Base-by-base conservation (phyloP, 768 basidiomycete species). In the Favolaschia claudopus region DNA sequence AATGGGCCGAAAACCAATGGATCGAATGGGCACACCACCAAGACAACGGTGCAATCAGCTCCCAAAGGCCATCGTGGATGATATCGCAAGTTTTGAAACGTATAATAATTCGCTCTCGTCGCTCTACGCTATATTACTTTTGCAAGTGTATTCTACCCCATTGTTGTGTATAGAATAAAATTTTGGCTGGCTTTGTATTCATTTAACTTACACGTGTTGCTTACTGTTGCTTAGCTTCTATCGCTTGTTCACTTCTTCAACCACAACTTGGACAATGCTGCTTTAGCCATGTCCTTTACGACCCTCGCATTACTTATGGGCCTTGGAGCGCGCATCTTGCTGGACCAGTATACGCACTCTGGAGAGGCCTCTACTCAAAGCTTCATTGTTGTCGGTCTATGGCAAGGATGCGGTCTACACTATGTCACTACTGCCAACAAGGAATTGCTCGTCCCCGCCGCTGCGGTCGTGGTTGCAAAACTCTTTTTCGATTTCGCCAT, bases 321-420 rank as follows among this genome's bases (percentile, higher is more conserved):
- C 53, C 81, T 92, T 63, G 88, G 89, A 64, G 86, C 87, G 44
- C 89, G 91, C 59, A 84, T 93, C 53, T 72, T 86, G 50, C 74
- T 91, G 64, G 87, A 90, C 75, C 78, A 80, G 60, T 73, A 85
- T 62, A 84, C 79, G 60, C 76, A 75, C 62, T 77, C 77, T 57
- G 74, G 75, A 46, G 80, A 78, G 46, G 69, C 82, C 25, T 74
- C 83, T 64, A 72, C 88, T 37, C 82, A 82, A 58, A 84, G 89
- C 67, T 79, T 81, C 66, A 74, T 92, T 69, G 84, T 93, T 55
- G 74, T 83, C 47, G 91, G 91, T 47, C 81, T 88, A 65, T 87
- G 89, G 82, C 89, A 92, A 72, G 91, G 91, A 46, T 85, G 90
- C 62, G 88, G 83, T 24, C 77, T 93, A 48, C 88, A 91, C 67